Conservation (phyloP, 2,329 filamentous ascomycete species). For the Pseudocercospora fuligena region DNA sequence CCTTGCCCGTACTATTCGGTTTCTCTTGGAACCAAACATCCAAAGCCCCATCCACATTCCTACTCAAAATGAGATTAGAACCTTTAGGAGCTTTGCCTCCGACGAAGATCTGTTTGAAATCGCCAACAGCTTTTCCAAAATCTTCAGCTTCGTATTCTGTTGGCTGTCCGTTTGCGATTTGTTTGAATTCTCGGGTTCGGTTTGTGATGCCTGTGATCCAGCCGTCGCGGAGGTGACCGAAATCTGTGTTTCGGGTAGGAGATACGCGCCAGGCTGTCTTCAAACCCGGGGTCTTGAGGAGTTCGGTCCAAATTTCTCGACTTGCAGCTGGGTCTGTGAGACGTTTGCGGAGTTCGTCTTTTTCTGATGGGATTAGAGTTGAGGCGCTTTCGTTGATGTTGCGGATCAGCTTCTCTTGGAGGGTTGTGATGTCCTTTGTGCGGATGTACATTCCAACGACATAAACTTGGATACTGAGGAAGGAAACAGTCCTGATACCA, state of each 20-base stretch:
- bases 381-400: slow-evolving; percentile 78
- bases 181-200: slow-evolving; percentile 64
- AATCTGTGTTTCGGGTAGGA: slow-evolving; percentile 92
- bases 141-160: slow-evolving; percentile 69
- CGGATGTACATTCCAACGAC: slow-evolving; percentile 92
- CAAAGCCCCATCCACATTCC: slow-evolving; percentile 69
- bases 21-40: slow-evolving; percentile 67
- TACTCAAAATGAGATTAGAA: slow-evolving; percentile 73
- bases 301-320: slow-evolving; percentile 73
- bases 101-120: slow-evolving; percentile 83
- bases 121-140: slow-evolving; percentile 74
- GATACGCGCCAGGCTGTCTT: slow-evolving; percentile 81
- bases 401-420: slow-evolving; percentile 78
- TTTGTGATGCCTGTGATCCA: slow-evolving; percentile 85
- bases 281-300: slow-evolving; percentile 70
- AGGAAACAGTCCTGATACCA: slow-evolving; percentile 87
- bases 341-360: slow-evolving; percentile 69
- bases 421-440: slow-evolving; percentile 76
- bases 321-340: slow-evolving; percentile 73
- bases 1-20: slow-evolving; percentile 42
- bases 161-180: slow-evolving; percentile 43
- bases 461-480: slow-evolving; percentile 89
- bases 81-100: slow-evolving; percentile 78
- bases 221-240: slow-evolving; percentile 87
- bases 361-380: slow-evolving; percentile 81